Evolutionary conservation across 2,329 filamentous ascomycete species (phyloP), one percentile per base, ranked within the genome.

Genomic region (Ascocoryne sarcoides): DNA sequence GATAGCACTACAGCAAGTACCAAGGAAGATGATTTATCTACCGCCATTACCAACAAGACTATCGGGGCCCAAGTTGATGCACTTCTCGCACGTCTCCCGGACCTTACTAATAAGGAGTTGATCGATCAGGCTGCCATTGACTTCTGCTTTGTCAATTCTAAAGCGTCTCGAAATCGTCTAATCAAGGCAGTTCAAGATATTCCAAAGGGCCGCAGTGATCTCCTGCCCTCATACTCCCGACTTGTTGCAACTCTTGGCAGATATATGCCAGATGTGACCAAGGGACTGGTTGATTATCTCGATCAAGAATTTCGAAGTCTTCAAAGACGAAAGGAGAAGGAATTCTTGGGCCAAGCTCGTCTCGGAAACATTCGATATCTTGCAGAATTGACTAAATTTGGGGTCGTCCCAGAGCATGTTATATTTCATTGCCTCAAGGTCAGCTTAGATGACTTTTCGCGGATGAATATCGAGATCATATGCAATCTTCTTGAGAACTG

Each of bases 391-490:
- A 98, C 92, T 44, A 98, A 98, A 59, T 98, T 98, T 57, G 90
- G 92, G 21, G 87, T 95, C 21, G 92, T 98, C 7, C 92, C 93
- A 0, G 92, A 98, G 62, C 92, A 98, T 62, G 90, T 98, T 49
- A 93, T 98, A 39, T 98, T 98, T 59, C 92, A 98, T 59, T 98
- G 92, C 59, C 77, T 98, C 54, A 98, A 95, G 62, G 90, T 98
- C 60, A 93, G 90, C 52, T 67, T 98, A 19, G 92, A 98, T 55
- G 92, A 98, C 57, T 98, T 98, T 58, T 95, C 92, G 2, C 78
- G 90, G 46, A 95, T 95, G 84, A 98, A 98, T 57, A 95, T 98
- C 48, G 93, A 98, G 62, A 95, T 98, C 53, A 90, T 98, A 48
- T 93, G 89, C 56, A 94, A 93, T 56, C 70, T 98, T 19, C 72